phyloP scores from a whole-genome alignment of 2,329 filamentous ascomycete genomes.

The Aspergillus ochraceus region DNA sequence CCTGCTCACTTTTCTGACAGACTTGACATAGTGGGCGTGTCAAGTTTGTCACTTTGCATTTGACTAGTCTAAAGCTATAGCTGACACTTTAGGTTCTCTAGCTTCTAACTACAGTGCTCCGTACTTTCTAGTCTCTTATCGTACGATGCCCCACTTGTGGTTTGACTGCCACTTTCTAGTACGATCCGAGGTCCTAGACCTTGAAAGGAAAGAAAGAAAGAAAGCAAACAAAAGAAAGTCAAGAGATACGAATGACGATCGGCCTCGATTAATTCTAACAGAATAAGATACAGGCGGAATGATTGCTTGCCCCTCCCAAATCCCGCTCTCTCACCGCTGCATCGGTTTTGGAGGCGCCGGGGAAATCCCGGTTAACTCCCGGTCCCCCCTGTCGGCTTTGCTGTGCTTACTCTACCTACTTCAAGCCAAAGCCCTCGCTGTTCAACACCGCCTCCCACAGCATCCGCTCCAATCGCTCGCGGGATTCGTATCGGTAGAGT shows the following conservation, averaged over 20 bases:
- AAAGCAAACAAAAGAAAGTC: not conserved
- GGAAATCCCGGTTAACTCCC: not conserved
- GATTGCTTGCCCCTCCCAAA: not conserved
- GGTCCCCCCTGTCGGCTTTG: not conserved
- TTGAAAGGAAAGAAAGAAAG: not conserved
- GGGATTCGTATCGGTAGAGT: conserved; percentile 69
- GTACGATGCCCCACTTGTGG: not conserved
- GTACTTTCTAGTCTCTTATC: not conserved
- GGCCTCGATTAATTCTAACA: not conserved
- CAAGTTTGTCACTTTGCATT: too few species aligned
- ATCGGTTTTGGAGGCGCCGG: not conserved
- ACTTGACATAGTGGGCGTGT: not conserved
- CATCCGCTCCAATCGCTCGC: conserved; percentile 66
- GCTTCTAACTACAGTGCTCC: too few species aligned
- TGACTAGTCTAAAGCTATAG: too few species aligned
- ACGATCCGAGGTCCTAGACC: not conserved
- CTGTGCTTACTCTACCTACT: conserved; percentile 37
- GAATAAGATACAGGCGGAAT: not conserved
- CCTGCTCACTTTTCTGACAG: not conserved
- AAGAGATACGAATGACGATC: too few species aligned
- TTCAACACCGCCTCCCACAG: conserved; percentile 86
- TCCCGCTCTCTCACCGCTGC: not conserved
- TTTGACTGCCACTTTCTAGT: not conserved
- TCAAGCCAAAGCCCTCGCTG: conserved; percentile 90
- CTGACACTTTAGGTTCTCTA: too few species aligned